phyloP scores from a whole-genome alignment of 129 eudicot genomes.

The Helianthus tuberosus region DNA sequence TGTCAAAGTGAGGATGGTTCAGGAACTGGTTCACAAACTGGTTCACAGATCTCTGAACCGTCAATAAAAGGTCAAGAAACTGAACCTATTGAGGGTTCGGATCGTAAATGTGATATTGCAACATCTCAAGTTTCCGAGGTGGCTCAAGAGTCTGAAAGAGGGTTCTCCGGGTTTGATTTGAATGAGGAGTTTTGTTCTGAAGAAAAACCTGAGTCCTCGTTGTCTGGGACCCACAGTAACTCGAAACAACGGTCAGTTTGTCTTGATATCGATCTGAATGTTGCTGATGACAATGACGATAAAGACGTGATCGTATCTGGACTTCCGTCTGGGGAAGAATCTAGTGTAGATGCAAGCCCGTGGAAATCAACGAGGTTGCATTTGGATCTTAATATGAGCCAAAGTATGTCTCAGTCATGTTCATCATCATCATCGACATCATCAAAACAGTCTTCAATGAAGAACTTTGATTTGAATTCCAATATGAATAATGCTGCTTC shows the following conservation, averaged over 20 bases:
- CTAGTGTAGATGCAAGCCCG: constrained; percentile 1
- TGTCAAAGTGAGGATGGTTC: constrained; percentile 32
- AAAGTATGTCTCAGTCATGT: constrained; percentile 50
- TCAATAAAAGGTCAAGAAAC: constrained; percentile 13
- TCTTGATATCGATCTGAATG: constrained; percentile 68
- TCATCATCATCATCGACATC: constrained; percentile 51
- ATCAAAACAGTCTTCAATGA: constrained; percentile 45
- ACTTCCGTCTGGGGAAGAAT: not conserved
- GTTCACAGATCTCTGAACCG: not conserved
- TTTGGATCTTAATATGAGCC: constrained; percentile 15
- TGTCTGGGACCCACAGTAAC: constrained; percentile 38
- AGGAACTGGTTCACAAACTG: too few relatives aligned
- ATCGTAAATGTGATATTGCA: not conserved
- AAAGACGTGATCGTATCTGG: constrained; percentile 21
- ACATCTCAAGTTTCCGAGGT: constrained; percentile 47
- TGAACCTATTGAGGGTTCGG: not conserved
- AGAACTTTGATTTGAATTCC: constrained; percentile 61
- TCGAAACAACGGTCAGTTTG: constrained; percentile 34
- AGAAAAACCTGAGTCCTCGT: constrained; percentile 33
- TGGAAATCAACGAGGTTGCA: not conserved
- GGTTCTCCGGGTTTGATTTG: constrained; percentile 49
- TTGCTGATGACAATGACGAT: constrained; percentile 46
- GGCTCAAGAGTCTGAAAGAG: constrained; percentile 43
- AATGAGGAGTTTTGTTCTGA: constrained; percentile 51
- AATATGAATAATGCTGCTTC: constrained; percentile 33